These are phyloP conservation scores for Cubamyces sp. DNA, from an alignment of 768 basidiomycete genomes.

Conservation along the genomic window DNA sequence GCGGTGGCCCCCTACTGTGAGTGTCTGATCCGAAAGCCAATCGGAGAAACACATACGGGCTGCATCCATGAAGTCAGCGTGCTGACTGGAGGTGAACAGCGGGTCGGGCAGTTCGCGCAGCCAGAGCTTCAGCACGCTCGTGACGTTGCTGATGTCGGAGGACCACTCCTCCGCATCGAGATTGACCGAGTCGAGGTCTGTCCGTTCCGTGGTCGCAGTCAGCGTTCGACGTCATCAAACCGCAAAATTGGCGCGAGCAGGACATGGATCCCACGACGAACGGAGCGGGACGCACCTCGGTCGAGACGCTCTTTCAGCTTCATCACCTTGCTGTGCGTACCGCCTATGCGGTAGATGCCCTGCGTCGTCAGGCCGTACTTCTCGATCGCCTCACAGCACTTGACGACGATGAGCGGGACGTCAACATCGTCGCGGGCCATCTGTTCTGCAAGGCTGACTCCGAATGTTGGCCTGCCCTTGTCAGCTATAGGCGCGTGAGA, in stretches of 20 bases:
- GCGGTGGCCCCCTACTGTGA: not conserved
- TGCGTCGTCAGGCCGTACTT: constrained; percentile 80
- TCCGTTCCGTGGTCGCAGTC: not conserved
- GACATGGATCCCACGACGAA: constrained; percentile 3
- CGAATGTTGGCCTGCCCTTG: constrained; percentile 84
- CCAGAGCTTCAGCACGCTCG: constrained; percentile 96
- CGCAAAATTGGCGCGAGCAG: not conserved
- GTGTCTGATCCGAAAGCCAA: not conserved
- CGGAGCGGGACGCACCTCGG: constrained; percentile 57
- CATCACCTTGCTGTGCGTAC: constrained; percentile 85
- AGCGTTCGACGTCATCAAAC: constrained; percentile 4
- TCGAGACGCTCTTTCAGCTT: constrained; percentile 84
- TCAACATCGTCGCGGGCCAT: constrained; percentile 91
- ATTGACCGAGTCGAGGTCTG: constrained; percentile 87
- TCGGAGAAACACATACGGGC: constrained; percentile 65
- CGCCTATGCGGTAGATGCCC: constrained; percentile 94
- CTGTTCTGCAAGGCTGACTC: constrained; percentile 90
- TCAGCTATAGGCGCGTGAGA: constrained; percentile 47
- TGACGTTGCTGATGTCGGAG: constrained; percentile 92
- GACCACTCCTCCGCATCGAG: constrained; percentile 90
- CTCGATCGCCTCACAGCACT: constrained; percentile 92
- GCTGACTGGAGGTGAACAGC: constrained; percentile 78
- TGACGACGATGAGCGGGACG: constrained; percentile 83
- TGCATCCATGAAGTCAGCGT: constrained; percentile 94
- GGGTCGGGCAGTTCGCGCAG: constrained; percentile 95